Evolutionary conservation across 164 flowering plant genomes (phyloP).

Genomic region (Liriodendron chinense): DNA sequence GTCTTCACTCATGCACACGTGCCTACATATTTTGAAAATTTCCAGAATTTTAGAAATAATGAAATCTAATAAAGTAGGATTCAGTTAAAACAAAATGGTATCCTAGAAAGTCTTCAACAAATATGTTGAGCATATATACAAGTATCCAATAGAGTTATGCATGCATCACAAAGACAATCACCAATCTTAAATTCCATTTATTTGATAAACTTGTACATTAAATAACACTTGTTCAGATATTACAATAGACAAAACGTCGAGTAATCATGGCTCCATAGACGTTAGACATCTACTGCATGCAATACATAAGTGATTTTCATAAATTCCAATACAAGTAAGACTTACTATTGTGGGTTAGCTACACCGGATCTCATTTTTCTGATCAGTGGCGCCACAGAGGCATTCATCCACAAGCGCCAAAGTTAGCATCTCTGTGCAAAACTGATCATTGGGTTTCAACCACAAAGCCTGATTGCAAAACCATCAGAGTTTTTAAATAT

Average conservation of each 20-base stretch:
- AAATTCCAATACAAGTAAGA: no score
- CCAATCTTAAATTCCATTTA: not conserved
- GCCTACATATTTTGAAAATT: no score
- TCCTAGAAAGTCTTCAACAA: no score
- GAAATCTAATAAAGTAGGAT: no score
- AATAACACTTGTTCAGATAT: not conserved
- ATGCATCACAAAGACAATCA: no score
- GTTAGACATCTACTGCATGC: not conserved
- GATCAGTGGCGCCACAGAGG: slow-evolving; percentile 3
- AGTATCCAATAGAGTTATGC: no score
- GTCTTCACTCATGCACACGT: no score
- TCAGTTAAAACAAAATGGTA: no score
- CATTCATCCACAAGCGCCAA: slow-evolving; percentile 74
- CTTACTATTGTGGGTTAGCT: not conserved
- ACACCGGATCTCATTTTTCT: not conserved
- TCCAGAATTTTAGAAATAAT: no score
- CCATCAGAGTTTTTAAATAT: not conserved
- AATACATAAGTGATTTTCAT: not conserved
- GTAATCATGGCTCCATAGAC: not conserved
- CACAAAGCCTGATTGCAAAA: slow-evolving; percentile 61
- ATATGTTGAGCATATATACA: no score
- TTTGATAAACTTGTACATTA: not conserved
- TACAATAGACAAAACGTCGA: not conserved
- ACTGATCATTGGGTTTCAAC: slow-evolving; percentile 85
- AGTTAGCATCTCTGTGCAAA: slow-evolving; percentile 92